phyloP scores from a whole-genome alignment of 2,329 filamentous ascomycete genomes.

The Diaporthe citri region DNA sequence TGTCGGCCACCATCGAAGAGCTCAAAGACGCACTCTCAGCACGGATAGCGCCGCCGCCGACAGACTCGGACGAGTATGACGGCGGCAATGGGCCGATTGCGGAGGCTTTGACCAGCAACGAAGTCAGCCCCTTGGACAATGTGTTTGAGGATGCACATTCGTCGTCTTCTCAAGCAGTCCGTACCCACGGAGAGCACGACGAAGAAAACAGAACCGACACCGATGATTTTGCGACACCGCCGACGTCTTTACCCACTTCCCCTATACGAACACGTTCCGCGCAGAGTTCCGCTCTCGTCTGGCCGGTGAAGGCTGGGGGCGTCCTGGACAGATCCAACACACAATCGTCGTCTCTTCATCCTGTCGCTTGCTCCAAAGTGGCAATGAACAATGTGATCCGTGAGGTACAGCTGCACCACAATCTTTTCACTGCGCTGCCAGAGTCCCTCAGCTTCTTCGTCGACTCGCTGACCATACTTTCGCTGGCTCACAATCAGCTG shows the following conservation, averaged over 20 bases:
- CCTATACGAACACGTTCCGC: constrained; percentile 62
- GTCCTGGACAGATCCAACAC: constrained; percentile 79
- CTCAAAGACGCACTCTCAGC: constrained; percentile 80
- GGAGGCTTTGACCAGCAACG: constrained; percentile 39
- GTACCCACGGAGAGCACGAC: constrained; percentile 48
- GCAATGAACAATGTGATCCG: constrained; percentile 64
- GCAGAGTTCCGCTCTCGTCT: constrained; percentile 61
- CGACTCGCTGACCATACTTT: constrained; percentile 77
- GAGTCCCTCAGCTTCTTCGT: constrained; percentile 78
- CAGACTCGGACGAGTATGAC: constrained; percentile 52
- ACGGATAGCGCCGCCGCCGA: constrained; percentile 71
- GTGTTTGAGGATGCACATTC: constrained; percentile 23
- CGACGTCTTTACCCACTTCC: constrained; percentile 65
- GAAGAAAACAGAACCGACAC: constrained; percentile 64
- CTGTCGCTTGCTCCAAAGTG: constrained; percentile 67
- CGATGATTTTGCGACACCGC: constrained; percentile 70
- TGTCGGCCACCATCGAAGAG: constrained; percentile 83
- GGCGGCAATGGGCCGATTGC: constrained; percentile 31
- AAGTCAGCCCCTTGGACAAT: constrained; percentile 28
- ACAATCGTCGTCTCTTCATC: constrained; percentile 70
- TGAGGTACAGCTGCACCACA: constrained; percentile 80
- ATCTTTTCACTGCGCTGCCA: constrained; percentile 79
- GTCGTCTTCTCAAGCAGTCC: constrained; percentile 1
- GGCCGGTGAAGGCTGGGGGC: constrained; percentile 70
- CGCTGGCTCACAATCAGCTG: constrained; percentile 81